Base-by-base conservation (phyloP, 192 early-diverging fungal species). In the Coemansia sp. region DNA sequence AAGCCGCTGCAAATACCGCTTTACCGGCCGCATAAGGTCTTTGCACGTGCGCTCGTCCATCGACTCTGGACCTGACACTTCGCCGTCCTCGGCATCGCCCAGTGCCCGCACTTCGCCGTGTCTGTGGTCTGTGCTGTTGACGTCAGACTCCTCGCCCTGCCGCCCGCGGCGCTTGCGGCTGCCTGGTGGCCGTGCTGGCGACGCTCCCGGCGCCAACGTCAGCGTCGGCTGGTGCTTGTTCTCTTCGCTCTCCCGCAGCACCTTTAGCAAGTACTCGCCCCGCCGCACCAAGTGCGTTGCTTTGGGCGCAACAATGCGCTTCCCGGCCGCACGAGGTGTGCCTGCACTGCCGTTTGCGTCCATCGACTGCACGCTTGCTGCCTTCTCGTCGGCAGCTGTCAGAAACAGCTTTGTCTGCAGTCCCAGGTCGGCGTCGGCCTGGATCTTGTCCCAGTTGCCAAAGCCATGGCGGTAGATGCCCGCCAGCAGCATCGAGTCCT, bases 401-500 rank as follows among this genome's bases (percentile, higher is more conserved):
- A 96, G 66, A 67, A 93, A 91, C 65, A 99, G 94, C 74, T 98
- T 98, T 53, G 87, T 86, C 3, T 82, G 55, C 52, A 99, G 85
- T 0, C 90, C 89, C n/a, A 99, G 75, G 0, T 82, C 68, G 2
- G 74, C 23, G 66, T 99, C 96, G 3, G 86, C 85, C 51, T 91
- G 90, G 10, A 99, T 96, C 57, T 82, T 71, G 52, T 85, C 75
- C 96, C 95, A 98, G 59, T 85, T 89, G 12, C 96, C 95, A 78
- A 93, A 96, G 22, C 98, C 98, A 70, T 98, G 88, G 54, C 85
- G 83, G 72, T 94, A 93, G 47, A 98, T 89, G 55, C 98, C 98
- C 25, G 97, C 90, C 17, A 99, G 79, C 28, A 99, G 84, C 91
- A 95, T 93, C 19, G 96, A 85, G 71, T 99, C 98, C 66, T 99